Conservation (phyloP, 73 alveolate species). For the Blepharisma stoltei region DNA sequence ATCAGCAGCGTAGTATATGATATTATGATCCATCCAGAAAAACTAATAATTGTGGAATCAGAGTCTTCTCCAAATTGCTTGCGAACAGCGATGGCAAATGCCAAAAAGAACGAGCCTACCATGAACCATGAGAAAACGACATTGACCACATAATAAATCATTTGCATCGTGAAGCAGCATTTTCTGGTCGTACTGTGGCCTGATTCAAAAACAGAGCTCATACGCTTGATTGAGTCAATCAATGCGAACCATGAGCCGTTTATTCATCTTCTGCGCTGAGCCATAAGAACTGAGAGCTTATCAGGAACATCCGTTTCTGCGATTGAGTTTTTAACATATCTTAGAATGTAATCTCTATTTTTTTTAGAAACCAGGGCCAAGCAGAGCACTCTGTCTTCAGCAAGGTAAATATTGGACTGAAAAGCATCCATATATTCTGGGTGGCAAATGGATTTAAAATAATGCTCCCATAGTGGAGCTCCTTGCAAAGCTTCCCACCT, state of each 20-base stretch:
- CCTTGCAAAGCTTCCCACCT: constrained; percentile 42
- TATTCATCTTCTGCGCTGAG: constrained; percentile 28
- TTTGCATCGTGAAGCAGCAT: not conserved
- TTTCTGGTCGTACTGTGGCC: constrained; percentile 22
- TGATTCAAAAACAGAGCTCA: not conserved
- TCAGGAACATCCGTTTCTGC: constrained; percentile 34
- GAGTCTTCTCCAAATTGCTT: no score
- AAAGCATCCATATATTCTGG: constrained; percentile 5
- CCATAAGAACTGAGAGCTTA: not conserved
- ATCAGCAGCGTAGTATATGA: not conserved
- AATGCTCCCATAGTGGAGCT: constrained; percentile 35
- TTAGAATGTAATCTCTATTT: not conserved
- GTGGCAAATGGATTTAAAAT: constrained; percentile 21
- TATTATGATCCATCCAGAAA: not conserved
- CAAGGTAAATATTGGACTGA: constrained; percentile 30
- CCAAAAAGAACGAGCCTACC: constrained; percentile 29
- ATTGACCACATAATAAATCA: constrained; percentile 26
- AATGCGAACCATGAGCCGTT: constrained; percentile 35
- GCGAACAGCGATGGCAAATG: not conserved
- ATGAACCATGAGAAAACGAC: constrained; percentile 29
- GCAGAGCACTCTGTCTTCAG: constrained; percentile 31
- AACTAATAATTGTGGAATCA: not conserved
- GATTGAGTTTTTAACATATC: not conserved
- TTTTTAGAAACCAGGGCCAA: constrained; percentile 6
- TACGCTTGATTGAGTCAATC: constrained; percentile 19